Base-by-base conservation (phyloP, 1,284 basidiomycete genomes). In the Puccinia novopanici region DNA sequence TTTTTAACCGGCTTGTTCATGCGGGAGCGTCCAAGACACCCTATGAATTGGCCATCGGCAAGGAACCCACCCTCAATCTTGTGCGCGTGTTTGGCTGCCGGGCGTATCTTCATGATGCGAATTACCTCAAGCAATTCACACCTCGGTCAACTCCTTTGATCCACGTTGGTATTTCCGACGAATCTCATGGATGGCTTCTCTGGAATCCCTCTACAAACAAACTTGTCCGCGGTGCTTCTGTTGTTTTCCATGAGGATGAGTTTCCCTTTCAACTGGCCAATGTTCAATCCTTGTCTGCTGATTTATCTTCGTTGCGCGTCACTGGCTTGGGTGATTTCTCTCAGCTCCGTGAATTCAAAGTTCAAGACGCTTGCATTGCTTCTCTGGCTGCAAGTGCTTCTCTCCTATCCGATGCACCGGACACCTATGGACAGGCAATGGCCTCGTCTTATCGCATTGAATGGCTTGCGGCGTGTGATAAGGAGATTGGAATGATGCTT, bases 241-340 rank as follows among this genome's bases (percentile, higher is more conserved):
- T 52, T 3, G 42, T 67, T n/a, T 77, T 77, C 40, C 22, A 63
- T 19, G 48, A 68, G 24, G 34, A 54, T 42, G 22, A 55, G 4
- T 50, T 59, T 24, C 57, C 37, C 2, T 75, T 15, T 3, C 17
- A 22, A 34, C 0, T 57, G 10, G 34, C 30, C 4, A 55, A 34
- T 45, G 6, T 34, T 15, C 15, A 40, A n/a, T 22, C 17, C 40
- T 2, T 19, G 13, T 37, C 27, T 30, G 19, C 22, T 27, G 57
- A 63, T 75, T 19, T 5, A n/a, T 50, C 19, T 24, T 4, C 40
- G 40, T 61, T 1, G 17, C 22, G 1, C 19, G 5, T 0, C 59
- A n/a, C n/a, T n/a, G n/a, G n/a, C n/a, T n/a, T 75, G 0, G 74
- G 74, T 12, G 48, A 75, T 30, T 75, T 75, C n/a, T 13, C 15